Evolutionary conservation across 108 stramenopile genomes (phyloP), one percentile per base, ranked within the genome.

Genomic region (Hondaea fermentalgiana): DNA sequence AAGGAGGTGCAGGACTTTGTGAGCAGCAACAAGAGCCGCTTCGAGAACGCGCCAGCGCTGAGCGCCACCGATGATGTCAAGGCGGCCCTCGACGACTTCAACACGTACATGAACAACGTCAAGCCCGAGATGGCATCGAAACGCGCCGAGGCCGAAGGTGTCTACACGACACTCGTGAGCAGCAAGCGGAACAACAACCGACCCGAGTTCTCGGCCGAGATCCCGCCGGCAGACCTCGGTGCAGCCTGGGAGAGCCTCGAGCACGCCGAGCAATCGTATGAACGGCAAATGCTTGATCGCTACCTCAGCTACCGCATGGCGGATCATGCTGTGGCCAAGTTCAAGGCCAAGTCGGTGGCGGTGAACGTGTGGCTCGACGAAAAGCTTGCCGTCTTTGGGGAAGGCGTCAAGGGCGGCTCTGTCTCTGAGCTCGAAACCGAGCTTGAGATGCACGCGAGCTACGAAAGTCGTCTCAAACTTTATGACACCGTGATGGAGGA

Each of bases 121-220:
- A 83, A 83, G 51, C 51, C 76, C 17, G 51, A 8, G 19, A 8
- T 83, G 17, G 6, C 76, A 14, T 83, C 76, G 5, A 83, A 83
- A 45, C 76, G 76, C n/a, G 76, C 76, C 76, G 76, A 83, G 28
- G 51, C 76, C 25, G 76, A 83, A 35, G 76, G 76, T 6, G 76
- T 53, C 10, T 35, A 83, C 76, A 83, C 76, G 6, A 83, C 76
- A 0, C 51, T 83, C 3, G 45, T 53, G 76, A 83, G 76, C 51
- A 83, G 76, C 76, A 83, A 83, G 51, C 76, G 76, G 16, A 83
- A 83, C 23, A 83, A 83, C 5, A 83, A 83, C 49, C 76, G 76
- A 1, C 76, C 76, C 10, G 76, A 83, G 0, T 83, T 83, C 4
- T 3, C n/a, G 0, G 19, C 76, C 19, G 45, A 47, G 23, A 23